Percentiles rank a stretch among this genome's conserved stretches.
Evolutionary conservation across 2,329 filamentous ascomycete species (phyloP).

Genomic region (Monosporascus sp.): DNA sequence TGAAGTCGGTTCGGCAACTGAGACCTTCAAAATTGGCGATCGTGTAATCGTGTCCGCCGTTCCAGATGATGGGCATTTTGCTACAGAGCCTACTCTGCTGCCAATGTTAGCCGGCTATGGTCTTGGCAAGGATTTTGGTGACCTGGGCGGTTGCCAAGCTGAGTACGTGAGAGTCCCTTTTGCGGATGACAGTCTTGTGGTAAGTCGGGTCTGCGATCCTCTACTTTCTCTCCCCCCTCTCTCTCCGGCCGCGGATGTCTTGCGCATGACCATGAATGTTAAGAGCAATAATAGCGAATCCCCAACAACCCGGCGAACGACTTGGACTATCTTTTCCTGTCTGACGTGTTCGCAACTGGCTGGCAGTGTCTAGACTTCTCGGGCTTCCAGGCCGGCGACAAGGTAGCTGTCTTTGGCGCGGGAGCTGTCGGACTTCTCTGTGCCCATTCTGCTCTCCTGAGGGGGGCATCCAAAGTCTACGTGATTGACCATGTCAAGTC

Average conservation of each 20-base stretch:
- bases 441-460: slow-evolving; percentile 28
- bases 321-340: slow-evolving; percentile 21
- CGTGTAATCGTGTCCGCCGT: slow-evolving; percentile 32
- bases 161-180: slow-evolving; percentile 15
- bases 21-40: slow-evolving; percentile 31
- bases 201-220: too few species aligned
- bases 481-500: slow-evolving; percentile 60
- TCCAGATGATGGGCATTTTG: slow-evolving; percentile 11
- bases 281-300: slow-evolving; percentile 1
- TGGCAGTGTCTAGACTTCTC: slow-evolving; percentile 32
- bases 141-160: slow-evolving; percentile 9
- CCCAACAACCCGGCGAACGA: slow-evolving; percentile 9
- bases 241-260: too few species aligned
- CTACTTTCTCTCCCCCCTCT: too few species aligned
- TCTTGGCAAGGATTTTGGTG: neutral
- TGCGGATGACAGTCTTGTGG: slow-evolving; percentile 13
- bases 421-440: slow-evolving; percentile 35
- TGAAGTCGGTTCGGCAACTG: slow-evolving; percentile 30
- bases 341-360: slow-evolving; percentile 26
- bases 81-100: neutral
- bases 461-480: slow-evolving; percentile 56
- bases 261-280: too few species aligned
- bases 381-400: slow-evolving; percentile 32
- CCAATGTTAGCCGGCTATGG: too few species aligned
- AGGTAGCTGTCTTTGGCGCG: slow-evolving; percentile 20